Base-by-base conservation (phyloP, 2,329 filamentous ascomycete genomes). In the Sphaerulina musiva region DNA sequence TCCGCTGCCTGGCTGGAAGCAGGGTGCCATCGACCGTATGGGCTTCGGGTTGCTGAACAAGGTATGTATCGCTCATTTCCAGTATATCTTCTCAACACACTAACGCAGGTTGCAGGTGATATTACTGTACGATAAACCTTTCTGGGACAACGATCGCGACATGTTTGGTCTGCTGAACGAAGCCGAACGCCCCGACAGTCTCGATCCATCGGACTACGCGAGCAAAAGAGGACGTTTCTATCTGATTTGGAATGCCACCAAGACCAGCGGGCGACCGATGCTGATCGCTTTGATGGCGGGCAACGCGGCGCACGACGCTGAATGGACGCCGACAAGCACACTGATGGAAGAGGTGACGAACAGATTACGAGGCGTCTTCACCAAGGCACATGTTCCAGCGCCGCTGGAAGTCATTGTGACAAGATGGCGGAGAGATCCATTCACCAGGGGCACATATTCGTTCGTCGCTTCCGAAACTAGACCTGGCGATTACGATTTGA, bases 1-100 rank as follows among this genome's bases (percentile, higher is more conserved):
- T 41, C 80, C 88, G 29, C 76, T 98, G n/a, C 92, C 95, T 2
- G 74, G 82, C 0, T 95, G 89, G 86, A 98, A 98, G 71, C 74
- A 76, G 14, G 86, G 82, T 29, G 85, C 87, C 29, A 90, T 98
- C 58, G 75, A 82, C 39, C 84, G 92, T 14, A 81, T 98, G 59
- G 95, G 93, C 1, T 98, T 92, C 67, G 95, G 95, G 0, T 80
- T 95, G 42, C 78, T 98, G 62, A 98, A 98, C 76, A 98, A 98
- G 72, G 86, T 76, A 59, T 36, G 58, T 38, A 6, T 51, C n/a
- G 4, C 29, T n/a, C 10, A 38, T 23, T n/a, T 40, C 3, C 26
- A 44, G 2, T 4, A 20, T 4, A 20, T 51, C 10, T 7, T 31
- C 4, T 38, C 5, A 47, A 32, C 45, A 12, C 36, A 26, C 62